A percentile compares a stretch with the other conserved stretches of the same genome.
Evolutionary conservation across 148 eudicot genomes (phyloP).

Genomic region (Dysphania ambrosioides): DNA sequence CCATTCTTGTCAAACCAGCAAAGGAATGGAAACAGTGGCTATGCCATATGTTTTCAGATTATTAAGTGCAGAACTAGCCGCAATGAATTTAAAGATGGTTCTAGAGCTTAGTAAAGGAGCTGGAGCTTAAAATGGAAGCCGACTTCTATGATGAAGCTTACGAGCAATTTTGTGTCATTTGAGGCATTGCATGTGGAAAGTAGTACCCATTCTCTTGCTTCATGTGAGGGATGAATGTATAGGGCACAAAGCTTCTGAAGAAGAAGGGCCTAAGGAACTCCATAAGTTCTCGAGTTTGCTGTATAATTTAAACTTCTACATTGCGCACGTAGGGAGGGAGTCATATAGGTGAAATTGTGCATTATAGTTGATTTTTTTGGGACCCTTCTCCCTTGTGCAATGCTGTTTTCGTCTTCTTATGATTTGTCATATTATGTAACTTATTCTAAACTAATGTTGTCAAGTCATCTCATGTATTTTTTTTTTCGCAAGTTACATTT

Average conservation of each 20-base stretch:
- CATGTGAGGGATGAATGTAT: background rate
- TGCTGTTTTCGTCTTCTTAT: background rate
- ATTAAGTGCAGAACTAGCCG: constrained; percentile 87
- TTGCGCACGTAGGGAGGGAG: background rate
- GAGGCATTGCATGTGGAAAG: background rate
- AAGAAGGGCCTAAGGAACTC: background rate
- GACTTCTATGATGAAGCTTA: background rate
- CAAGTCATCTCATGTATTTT: no score
- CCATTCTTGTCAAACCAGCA: constrained; percentile 62
- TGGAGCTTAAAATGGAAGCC: constrained; percentile 10
- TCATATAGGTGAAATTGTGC: no score
- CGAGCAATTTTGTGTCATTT: background rate
- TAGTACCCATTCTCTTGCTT: background rate
- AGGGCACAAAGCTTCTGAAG: background rate
- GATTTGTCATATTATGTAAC: no score
- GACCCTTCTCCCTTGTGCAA: background rate
- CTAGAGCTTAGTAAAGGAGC: constrained; percentile 56
- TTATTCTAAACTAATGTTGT: no score
- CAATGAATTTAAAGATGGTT: constrained; percentile 84
- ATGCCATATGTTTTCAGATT: constrained; percentile 91
- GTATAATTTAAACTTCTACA: background rate
- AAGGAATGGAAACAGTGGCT: constrained; percentile 93
- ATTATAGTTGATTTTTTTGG: no score
- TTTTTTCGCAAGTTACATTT: no score
- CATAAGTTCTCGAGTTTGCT: background rate